A percentile compares a stretch with the other conserved stretches of the same genome.
Conservation (phyloP, 2,329 filamentous ascomycete species). For the Epichloe sylvatica region DNA sequence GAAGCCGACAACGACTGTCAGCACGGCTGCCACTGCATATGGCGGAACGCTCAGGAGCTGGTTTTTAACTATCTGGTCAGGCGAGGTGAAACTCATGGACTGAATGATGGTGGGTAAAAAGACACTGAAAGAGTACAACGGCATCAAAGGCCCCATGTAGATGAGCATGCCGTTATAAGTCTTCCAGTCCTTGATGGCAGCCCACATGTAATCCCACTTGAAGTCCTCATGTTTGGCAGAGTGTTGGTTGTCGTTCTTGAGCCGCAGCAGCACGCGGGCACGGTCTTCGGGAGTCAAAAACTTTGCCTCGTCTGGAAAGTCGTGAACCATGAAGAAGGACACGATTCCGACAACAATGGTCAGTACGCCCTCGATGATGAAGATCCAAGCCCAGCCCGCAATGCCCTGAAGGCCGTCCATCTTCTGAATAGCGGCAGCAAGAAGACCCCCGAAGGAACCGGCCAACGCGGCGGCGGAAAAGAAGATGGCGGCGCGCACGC, state of each 20-base stretch:
- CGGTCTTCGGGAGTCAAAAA: conserved; percentile 62
- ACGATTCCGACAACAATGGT: conserved; percentile 54
- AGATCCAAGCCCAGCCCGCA: conserved; percentile 51
- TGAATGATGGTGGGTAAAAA: conserved; percentile 71
- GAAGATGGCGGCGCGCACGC: conserved; percentile 67
- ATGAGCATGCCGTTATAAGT: conserved; percentile 62
- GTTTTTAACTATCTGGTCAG: conserved; percentile 20
- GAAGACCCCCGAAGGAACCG: conserved; percentile 62
- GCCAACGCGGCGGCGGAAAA: conserved; percentile 71
- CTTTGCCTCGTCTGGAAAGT: conserved; percentile 64
- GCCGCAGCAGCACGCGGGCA: conserved; percentile 53
- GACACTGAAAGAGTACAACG: conserved; percentile 61
- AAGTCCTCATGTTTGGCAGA: conserved; percentile 66
- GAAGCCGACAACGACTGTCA: conserved; percentile 37
- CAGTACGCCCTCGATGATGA: conserved; percentile 55
- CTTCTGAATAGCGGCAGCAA: conserved; percentile 56
- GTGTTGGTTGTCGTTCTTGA: conserved; percentile 57
- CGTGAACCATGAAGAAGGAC: conserved; percentile 67
- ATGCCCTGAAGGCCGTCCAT: conserved; percentile 50
- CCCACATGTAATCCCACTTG: conserved; percentile 57
- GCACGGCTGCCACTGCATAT: conserved; percentile 24
- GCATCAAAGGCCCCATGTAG: conserved; percentile 63
- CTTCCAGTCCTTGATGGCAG: conserved; percentile 69
- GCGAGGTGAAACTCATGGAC: conserved; percentile 28
- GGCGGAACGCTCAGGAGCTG: conserved; percentile 34